Evolutionary conservation across 352 stramenopile species (phyloP).

Genomic region (Phytophthora cajani): DNA sequence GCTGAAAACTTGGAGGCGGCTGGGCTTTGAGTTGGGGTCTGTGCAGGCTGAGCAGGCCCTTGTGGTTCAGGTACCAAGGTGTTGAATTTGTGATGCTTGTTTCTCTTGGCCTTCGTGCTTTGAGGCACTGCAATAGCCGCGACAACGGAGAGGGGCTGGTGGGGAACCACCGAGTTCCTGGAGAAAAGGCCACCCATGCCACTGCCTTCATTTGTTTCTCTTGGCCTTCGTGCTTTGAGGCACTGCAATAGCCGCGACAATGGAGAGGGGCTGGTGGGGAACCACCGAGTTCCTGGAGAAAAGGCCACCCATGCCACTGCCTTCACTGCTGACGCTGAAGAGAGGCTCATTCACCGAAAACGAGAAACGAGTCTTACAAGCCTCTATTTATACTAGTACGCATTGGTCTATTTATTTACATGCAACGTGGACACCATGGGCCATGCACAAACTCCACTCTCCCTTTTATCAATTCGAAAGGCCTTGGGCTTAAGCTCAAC

Average conservation of each 20-base stretch:
- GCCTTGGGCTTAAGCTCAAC: too few relatives aligned
- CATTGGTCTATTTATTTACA: too few relatives aligned
- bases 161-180: conserved; percentile 53
- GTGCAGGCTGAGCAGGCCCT: conserved; percentile 1
- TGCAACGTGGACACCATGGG: too few relatives aligned
- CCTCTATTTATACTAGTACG: too few relatives aligned
- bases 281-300: conserved; percentile 58
- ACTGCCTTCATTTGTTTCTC: neutral
- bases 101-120: conserved; percentile 27
- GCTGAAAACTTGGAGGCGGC: conserved; percentile 1
- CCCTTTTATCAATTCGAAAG: too few relatives aligned
- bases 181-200: conserved; percentile 56
- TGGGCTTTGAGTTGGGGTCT: conserved; percentile 3
- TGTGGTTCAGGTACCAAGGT: conserved; percentile 48
- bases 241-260: conserved; percentile 30
- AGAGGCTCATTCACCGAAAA: too few relatives aligned
- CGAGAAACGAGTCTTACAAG: too few relatives aligned
- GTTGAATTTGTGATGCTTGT: conserved; percentile 49
- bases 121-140: conserved; percentile 18
- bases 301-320: conserved; percentile 44
- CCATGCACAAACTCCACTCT: too few relatives aligned
- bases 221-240: conserved; percentile 18
- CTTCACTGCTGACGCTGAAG: too few relatives aligned
- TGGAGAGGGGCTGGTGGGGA: conserved; percentile 40
- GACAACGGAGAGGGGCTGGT: conserved; percentile 39